phyloP scores from a whole-genome alignment of 768 basidiomycete species.

The Tylopilus balloui region DNA sequence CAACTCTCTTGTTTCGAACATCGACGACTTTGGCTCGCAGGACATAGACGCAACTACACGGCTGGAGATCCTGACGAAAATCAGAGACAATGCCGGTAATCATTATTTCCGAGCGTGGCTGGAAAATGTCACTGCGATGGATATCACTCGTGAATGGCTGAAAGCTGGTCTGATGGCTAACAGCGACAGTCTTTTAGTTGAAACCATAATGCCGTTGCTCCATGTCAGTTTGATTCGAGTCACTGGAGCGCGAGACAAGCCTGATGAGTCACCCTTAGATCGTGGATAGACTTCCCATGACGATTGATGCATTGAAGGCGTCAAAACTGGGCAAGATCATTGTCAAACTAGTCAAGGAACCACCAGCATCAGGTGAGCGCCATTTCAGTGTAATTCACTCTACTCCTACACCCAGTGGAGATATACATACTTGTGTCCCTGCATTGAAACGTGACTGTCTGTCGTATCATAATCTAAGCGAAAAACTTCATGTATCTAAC shows the following conservation, averaged over 20 bases:
- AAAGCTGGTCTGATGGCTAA: conserved; percentile 61
- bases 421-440: conserved; percentile 28
- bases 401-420: conserved; percentile 22
- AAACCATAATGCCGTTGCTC: conserved; percentile 82
- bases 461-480: conserved; percentile 32
- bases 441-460: conserved; percentile 29
- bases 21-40: conserved; percentile 55
- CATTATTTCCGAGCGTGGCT: conserved; percentile 87
- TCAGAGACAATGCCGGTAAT: conserved; percentile 79
- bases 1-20: conserved; percentile 49
- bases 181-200: conserved; percentile 50
- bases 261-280: conserved; percentile 41
- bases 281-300: conserved; percentile 78
- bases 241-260: conserved; percentile 6
- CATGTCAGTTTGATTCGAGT: conserved; percentile 56
- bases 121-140: conserved; percentile 70
- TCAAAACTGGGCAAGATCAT: conserved; percentile 81
- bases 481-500: conserved; percentile 64
- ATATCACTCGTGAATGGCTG: conserved; percentile 78
- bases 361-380: conserved; percentile 75
- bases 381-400: conserved; percentile 13
- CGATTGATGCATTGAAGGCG: conserved; percentile 58
- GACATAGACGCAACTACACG: conserved; percentile 66
- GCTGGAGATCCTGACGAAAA: conserved; percentile 72
- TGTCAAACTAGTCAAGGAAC: conserved; percentile 70